phyloP scores from a whole-genome alignment of 257 asterid species.

The Scutellaria galericulata region DNA sequence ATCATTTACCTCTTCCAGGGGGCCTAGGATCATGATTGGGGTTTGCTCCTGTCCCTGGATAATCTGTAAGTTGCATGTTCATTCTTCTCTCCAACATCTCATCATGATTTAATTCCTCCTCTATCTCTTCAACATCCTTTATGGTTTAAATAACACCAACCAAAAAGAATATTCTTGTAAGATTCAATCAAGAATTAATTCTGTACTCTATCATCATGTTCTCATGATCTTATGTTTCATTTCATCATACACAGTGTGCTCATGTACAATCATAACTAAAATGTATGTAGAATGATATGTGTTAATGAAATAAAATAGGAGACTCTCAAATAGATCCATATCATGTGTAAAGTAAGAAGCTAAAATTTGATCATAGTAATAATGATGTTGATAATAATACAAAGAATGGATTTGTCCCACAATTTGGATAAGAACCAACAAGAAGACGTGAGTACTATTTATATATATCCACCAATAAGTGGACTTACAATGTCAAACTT shows the following conservation, averaged over 20 bases:
- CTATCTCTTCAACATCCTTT: conserved; percentile 33
- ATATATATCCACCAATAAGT: conserved; percentile 19
- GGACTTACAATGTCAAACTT: conserved; percentile 17
- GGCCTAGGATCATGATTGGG: conserved; percentile 40
- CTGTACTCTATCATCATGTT: no score
- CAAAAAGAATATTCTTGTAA: neutral
- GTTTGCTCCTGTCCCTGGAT: conserved; percentile 54
- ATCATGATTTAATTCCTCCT: neutral
- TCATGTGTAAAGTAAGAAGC: no score
- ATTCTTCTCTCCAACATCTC: conserved; percentile 36
- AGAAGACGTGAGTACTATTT: neutral
- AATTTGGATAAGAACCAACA: conserved; percentile 18
- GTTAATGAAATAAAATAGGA: neutral
- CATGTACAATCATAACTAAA: no score
- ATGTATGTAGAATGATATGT: neutral
- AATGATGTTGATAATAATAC: neutral
- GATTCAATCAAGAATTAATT: neutral
- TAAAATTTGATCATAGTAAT: neutral
- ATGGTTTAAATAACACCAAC: neutral
- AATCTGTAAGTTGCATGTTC: conserved; percentile 41
- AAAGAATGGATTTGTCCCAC: neutral
- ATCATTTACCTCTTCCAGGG: conserved; percentile 29
- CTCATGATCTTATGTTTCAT: no score
- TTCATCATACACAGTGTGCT: no score
- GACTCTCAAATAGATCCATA: neutral